These are phyloP conservation scores for Fraxinus baroniana DNA, from an alignment of 305 asterid species.

Conservation along the genomic window DNA sequence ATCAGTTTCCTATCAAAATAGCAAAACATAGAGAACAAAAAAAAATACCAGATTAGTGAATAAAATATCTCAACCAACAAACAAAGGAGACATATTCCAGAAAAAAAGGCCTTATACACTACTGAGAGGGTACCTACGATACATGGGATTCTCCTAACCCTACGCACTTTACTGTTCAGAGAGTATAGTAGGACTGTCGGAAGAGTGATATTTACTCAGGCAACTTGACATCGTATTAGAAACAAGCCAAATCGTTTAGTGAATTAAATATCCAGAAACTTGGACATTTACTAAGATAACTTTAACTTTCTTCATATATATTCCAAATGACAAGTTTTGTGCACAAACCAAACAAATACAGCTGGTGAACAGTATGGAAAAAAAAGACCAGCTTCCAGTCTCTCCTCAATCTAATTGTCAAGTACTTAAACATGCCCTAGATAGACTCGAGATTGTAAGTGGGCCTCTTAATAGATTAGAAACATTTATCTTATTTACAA, in stretches of 20 bases:
- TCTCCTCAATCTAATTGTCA: neutral
- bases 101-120: too few relatives aligned
- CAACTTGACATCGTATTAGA: constrained; percentile 10
- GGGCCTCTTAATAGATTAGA: neutral
- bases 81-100: constrained; percentile 8
- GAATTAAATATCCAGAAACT: neutral
- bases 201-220: neutral
- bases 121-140: too few relatives aligned
- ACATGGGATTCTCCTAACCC: too few relatives aligned
- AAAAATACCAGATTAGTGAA: constrained; percentile 16
- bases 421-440: neutral
- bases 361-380: neutral
- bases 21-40: too few relatives aligned
- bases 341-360: neutral
- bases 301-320: neutral
- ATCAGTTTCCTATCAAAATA: constrained; percentile 57
- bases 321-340: neutral
- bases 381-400: neutral
- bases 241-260: neutral
- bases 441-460: neutral
- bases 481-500: neutral
- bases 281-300: constrained; percentile 2
- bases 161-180: too few relatives aligned
- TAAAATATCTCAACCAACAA: neutral
- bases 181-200: neutral